Base-by-base conservation (phyloP, 306 rosid species). In the Lathyrus tuberosus region DNA sequence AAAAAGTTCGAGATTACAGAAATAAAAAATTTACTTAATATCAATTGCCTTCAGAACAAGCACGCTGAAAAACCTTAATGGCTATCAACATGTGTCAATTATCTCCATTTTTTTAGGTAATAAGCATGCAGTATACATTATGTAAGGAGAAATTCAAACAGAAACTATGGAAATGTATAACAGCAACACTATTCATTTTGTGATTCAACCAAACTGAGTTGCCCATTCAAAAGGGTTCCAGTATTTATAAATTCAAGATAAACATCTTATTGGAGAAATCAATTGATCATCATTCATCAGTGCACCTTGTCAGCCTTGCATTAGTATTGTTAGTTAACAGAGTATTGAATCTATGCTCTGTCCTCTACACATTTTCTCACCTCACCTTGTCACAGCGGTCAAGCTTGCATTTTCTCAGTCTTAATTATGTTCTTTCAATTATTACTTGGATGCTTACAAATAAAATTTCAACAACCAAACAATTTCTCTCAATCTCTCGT, bases 401-500 rank as follows among this genome's bases (percentile, higher is more conserved):
- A 20, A 20, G 0, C 1, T 20, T 24, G 26, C 60, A 66, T n/a
- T 47, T 43, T 60, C 62, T 52, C 24, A 52, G n/a, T 16, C 47
- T 71, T 24, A 49, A 31, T 24, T 18, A 26, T 44, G 52, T 17
- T 40, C 65, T 51, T 67, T 62, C 12, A 62, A 67, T 43, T 28
- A 67, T 43, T 28, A 52, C 65, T 51, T 31, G 11, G 46, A 63
- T 37, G 60, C 41, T 52, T 17, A 49, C 28, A 73, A 71, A 79
- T 42, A 61, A 67, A 60, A 44, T 20, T 41, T 60, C 69, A 72
- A 62, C 53, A 61, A 73, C 38, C 70, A 41, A 18, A 56, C 17
- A 56, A 56, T 12, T 18, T 22, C 24, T 31, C 37, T 24, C 62
- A 56, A 13, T 8, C 10, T 26, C 35, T 13, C 5, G 52, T 57